Conservation (phyloP, 2,329 filamentous ascomycete species). For the Calonectria hongkongensis region DNA sequence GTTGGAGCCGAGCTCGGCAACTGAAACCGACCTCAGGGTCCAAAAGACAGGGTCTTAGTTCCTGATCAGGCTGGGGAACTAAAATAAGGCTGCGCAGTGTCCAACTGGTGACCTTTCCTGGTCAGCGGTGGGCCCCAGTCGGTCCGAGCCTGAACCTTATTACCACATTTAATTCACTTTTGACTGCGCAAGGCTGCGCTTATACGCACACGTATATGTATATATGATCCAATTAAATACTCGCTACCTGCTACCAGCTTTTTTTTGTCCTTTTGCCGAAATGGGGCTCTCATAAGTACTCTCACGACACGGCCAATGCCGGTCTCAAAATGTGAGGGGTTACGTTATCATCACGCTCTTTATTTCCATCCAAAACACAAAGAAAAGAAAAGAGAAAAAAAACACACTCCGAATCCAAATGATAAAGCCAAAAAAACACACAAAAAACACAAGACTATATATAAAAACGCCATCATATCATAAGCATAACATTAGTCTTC, state of each 20-base stretch:
- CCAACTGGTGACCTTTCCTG: neutral
- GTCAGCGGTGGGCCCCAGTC: neutral
- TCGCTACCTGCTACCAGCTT: constrained; percentile 19
- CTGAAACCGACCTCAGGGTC: neutral
- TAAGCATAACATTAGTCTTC: constrained; percentile 24
- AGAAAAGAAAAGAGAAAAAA: neutral
- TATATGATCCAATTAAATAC: constrained; percentile 26
- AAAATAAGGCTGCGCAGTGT: neutral
- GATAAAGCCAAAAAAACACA: neutral
- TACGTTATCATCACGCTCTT: constrained; percentile 22
- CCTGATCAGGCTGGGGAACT: neutral
- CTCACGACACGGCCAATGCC: constrained; percentile 20
- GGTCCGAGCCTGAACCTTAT: constrained; percentile 25
- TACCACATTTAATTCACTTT: constrained; percentile 6
- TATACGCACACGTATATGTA: neutral
- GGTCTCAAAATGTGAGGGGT: constrained; percentile 14
- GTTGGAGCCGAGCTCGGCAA: neutral
- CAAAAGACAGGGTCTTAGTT: neutral
- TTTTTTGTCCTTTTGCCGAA: constrained; percentile 27
- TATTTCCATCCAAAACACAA: constrained; percentile 14
- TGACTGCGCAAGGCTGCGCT: constrained; percentile 3
- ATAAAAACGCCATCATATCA: constrained; percentile 18
- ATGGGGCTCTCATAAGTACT: constrained; percentile 25
- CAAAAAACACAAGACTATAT: constrained; percentile 4
- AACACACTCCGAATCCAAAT: constrained; percentile 11